Evolutionary conservation across 2,329 filamentous ascomycete species (phyloP).

Genomic region (Elsinoe ampelina): DNA sequence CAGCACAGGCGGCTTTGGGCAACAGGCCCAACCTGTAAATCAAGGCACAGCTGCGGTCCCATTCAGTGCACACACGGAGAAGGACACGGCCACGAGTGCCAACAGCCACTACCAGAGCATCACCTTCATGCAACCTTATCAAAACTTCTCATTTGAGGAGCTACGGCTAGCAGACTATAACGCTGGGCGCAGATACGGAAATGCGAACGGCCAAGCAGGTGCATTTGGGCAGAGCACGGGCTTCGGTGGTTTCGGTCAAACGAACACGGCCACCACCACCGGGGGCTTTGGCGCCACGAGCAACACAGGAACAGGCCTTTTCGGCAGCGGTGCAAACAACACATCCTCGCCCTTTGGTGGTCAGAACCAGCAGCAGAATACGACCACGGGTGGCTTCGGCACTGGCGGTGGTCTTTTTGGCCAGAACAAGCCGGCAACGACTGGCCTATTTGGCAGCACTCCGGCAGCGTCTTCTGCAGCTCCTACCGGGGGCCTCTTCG

Average conservation of each 20-base stretch:
- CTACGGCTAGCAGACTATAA: conserved; percentile 69
- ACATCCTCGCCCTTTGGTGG: conserved; percentile 18
- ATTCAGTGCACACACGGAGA: conserved; percentile 63
- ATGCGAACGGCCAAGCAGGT: conserved; percentile 67
- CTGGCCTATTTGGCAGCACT: conserved; percentile 20
- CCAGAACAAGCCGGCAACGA: conserved; percentile 18
- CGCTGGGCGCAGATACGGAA: conserved; percentile 75
- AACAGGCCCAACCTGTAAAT: conserved; percentile 42
- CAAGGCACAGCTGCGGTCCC: conserved; percentile 58
- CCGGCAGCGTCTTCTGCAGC: conserved; percentile 14
- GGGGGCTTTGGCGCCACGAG: conserved; percentile 36
- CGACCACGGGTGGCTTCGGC: conserved; percentile 24
- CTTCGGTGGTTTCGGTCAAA: conserved; percentile 42
- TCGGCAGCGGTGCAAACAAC: conserved; percentile 30
- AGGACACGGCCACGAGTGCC: conserved; percentile 54
- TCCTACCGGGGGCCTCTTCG: conserved; percentile 24
- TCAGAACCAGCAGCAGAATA: conserved; percentile 16
- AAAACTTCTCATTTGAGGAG: conserved; percentile 78
- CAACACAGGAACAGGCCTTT: conserved; percentile 21
- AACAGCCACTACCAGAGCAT: conserved; percentile 68
- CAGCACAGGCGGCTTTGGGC: conserved; percentile 32
- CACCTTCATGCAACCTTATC: conserved; percentile 68
- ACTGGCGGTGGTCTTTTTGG: conserved; percentile 21
- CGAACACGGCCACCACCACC: conserved; percentile 28
- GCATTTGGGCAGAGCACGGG: conserved; percentile 64